Evolutionary conservation across 2,329 filamentous ascomycete species (phyloP).

Genomic region (Fusarium coicis): DNA sequence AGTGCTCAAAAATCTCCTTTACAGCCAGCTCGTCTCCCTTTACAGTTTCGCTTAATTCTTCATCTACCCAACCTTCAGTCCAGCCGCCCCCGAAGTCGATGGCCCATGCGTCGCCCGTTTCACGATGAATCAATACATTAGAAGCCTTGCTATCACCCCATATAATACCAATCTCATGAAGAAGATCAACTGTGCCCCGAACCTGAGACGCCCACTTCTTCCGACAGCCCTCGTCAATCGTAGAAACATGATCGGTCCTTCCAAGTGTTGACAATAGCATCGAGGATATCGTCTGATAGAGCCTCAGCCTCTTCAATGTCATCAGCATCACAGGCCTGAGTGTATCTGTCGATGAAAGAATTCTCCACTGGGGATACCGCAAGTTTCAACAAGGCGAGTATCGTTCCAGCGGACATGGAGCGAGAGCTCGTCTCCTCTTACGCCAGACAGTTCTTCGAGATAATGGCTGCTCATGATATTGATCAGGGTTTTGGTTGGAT

Average conservation of each 20-base stretch:
- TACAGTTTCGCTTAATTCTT: background rate
- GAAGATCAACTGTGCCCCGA: no score
- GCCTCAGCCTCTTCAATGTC: background rate
- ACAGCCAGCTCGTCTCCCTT: background rate
- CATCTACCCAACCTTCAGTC: background rate
- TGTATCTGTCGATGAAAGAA: background rate
- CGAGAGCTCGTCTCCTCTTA: background rate
- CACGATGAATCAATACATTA: background rate
- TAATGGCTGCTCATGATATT: background rate
- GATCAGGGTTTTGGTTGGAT: background rate
- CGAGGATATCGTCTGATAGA: background rate
- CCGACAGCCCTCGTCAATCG: no score
- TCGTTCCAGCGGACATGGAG: background rate
- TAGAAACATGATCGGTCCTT: no score
- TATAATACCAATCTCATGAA: no score
- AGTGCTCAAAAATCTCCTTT: background rate
- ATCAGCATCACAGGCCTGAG: rapidly evolving
- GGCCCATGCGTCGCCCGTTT: background rate
- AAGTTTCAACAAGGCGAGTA: background rate
- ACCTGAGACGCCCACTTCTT: no score
- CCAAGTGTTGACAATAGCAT: background rate
- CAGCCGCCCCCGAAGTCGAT: background rate
- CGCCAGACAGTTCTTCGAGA: background rate
- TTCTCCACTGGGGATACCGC: no score
- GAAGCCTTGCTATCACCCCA: no score